Conservation (phyloP, 2,329 filamentous ascomycete genomes). For the Aspergillus melleus region DNA sequence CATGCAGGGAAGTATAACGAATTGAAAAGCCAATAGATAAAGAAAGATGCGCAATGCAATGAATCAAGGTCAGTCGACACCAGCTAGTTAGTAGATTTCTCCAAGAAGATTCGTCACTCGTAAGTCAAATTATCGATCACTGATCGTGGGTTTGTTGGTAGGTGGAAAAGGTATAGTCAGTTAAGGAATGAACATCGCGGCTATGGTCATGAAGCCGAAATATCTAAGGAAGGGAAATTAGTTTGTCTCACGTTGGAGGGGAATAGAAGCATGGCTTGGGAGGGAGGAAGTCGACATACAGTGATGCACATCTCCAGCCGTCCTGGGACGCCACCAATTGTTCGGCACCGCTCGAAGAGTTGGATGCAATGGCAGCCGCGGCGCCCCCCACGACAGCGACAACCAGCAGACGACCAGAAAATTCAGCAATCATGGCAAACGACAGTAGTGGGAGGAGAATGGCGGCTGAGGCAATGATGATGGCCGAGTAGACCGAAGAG, state of each 20-base stretch:
- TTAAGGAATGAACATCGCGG: slow-evolving; percentile 41
- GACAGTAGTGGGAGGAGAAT: slow-evolving; percentile 60
- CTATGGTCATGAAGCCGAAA: slow-evolving; percentile 41
- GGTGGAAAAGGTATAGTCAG: neutral
- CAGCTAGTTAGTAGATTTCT: neutral
- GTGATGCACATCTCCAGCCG: slow-evolving; percentile 40
- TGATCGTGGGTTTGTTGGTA: neutral
- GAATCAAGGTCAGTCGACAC: neutral
- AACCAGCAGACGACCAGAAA: slow-evolving; percentile 59
- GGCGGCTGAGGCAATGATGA: slow-evolving; percentile 51
- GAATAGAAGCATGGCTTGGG: neutral
- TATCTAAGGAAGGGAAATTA: slow-evolving; percentile 28
- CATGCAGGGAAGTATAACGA: neutral
- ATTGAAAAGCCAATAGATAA: neutral
- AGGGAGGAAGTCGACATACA: slow-evolving; percentile 30
- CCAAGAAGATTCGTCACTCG: neutral
- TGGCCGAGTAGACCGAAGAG: slow-evolving; percentile 37
- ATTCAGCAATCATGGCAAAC: slow-evolving; percentile 59
- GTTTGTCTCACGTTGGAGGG: neutral
- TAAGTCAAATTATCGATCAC: neutral
- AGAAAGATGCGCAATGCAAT: neutral
- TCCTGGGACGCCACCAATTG: slow-evolving; percentile 38
- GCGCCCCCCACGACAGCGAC: slow-evolving; percentile 55
- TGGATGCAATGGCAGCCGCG: slow-evolving; percentile 42
- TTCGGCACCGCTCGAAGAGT: slow-evolving; percentile 35